Conservation (phyloP, 768 basidiomycete genomes). For the Xerocomellus chrysenteron region DNA sequence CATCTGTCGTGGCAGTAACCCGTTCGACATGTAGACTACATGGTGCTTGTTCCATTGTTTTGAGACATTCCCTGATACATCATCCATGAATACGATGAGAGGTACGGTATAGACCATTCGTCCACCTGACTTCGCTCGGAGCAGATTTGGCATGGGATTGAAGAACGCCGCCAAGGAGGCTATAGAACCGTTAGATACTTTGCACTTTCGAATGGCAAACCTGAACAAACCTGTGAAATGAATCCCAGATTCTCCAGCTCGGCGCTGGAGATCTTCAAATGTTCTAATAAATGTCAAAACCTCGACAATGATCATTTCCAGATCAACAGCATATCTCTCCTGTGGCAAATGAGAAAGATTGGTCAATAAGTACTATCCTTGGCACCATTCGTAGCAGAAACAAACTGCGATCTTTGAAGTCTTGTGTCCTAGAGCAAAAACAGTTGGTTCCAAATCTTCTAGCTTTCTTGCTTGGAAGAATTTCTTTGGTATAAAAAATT, state of each 20-base stretch:
- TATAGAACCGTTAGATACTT: neutral
- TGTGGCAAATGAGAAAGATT: neutral
- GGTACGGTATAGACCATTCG: slow-evolving; percentile 22
- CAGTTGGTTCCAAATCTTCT: neutral
- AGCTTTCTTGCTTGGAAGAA: slow-evolving; percentile 10
- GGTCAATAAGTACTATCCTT: neutral
- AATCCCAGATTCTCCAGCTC: neutral
- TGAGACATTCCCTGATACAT: slow-evolving; percentile 35
- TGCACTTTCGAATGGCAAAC: neutral
- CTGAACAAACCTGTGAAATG: slow-evolving; percentile 3
- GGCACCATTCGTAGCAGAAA: neutral
- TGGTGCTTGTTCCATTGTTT: slow-evolving; percentile 42
- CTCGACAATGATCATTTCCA: neutral
- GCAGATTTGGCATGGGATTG: slow-evolving; percentile 23
- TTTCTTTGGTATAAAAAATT: slow-evolving; percentile 15
- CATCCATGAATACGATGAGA: slow-evolving; percentile 35
- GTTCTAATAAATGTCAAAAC: slow-evolving; percentile 9
- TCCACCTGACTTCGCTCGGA: slow-evolving; percentile 15
- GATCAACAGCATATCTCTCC: slow-evolving; percentile 10
- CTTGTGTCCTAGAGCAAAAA: slow-evolving; percentile 7
- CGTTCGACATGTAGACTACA: slow-evolving; percentile 35
- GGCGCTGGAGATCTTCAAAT: slow-evolving; percentile 11
- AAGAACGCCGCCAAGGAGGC: slow-evolving; percentile 1
- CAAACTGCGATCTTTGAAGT: slow-evolving; percentile 2
- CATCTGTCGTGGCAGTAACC: slow-evolving; percentile 24